These are phyloP conservation scores for Byssothecium circinans DNA, from an alignment of 2,329 filamentous ascomycete genomes.

Conservation along the genomic window DNA sequence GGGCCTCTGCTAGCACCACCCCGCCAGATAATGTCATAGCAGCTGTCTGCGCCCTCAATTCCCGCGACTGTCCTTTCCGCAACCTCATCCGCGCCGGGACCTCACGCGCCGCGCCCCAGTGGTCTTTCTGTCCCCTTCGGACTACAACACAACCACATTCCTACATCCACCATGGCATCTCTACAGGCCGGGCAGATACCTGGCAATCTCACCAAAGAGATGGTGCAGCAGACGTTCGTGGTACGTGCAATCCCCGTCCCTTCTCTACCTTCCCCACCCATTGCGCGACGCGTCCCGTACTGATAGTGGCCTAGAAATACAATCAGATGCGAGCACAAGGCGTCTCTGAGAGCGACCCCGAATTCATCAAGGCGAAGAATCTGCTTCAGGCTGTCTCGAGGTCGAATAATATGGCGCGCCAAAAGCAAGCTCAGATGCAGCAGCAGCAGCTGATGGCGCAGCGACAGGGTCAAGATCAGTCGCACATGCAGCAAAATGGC, in stretches of 20 bases:
- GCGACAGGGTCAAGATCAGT: conserved; percentile 55
- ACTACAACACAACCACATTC: conserved; percentile 14
- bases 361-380: conserved; percentile 79
- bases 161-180: conserved; percentile 66
- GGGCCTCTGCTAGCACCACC: conserved; percentile 29
- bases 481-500: conserved; percentile 55
- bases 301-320: conserved; percentile 68
- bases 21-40: conserved; percentile 42
- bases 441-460: conserved; percentile 54
- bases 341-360: conserved; percentile 78
- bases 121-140: conserved; percentile 15
- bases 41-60: conserved; percentile 20
- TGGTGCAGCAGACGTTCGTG: conserved; percentile 73
- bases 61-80: conserved; percentile 30
- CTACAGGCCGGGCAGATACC: conserved; percentile 70
- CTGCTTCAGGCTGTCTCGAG: conserved; percentile 73
- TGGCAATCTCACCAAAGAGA: conserved; percentile 70
- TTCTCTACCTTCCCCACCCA: conserved; percentile 3
- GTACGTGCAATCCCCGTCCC: conserved; percentile 51
- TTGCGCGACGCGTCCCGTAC: conserved; percentile 16
- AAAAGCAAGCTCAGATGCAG: conserved; percentile 32
- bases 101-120: conserved; percentile 22
- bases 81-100: conserved; percentile 22
- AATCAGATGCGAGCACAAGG: conserved; percentile 86
- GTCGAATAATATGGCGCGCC: conserved; percentile 56